These are phyloP conservation scores for Excoecaria cochinchinensis DNA, from an alignment of 345 rosid genomes.

Conservation along the genomic window DNA sequence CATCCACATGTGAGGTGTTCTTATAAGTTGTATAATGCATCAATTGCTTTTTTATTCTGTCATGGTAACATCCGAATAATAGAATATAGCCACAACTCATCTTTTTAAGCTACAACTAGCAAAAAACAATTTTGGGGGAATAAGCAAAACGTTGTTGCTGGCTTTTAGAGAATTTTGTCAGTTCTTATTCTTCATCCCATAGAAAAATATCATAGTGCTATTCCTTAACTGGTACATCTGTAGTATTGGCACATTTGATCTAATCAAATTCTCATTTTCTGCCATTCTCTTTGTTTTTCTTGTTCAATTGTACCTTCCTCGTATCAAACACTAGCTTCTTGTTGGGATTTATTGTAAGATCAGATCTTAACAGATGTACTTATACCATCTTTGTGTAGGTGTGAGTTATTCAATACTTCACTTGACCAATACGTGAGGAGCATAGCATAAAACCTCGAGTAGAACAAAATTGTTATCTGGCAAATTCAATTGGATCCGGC, in stretches of 20 bases:
- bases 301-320: background rate
- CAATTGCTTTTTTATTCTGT: background rate
- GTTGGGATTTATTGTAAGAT: background rate
- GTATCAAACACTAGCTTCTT: background rate
- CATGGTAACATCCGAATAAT: background rate
- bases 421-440: slow-evolving; percentile 83
- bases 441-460: slow-evolving; percentile 45
- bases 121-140: too few species aligned
- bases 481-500: background rate
- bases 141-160: too few species aligned
- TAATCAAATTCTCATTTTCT: background rate
- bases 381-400: slow-evolving; percentile 43
- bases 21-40: too few species aligned
- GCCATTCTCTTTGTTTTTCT: too few species aligned
- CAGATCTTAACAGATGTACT: background rate
- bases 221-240: background rate
- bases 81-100: too few species aligned
- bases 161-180: too few species aligned
- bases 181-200: background rate
- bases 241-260: background rate
- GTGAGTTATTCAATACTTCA: slow-evolving; percentile 63
- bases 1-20: too few species aligned
- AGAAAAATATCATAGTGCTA: background rate
- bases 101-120: background rate
- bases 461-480: background rate